Evolutionary conservation across 2,329 filamentous ascomycete species (phyloP).

Genomic region (Exophiala viscosa): DNA sequence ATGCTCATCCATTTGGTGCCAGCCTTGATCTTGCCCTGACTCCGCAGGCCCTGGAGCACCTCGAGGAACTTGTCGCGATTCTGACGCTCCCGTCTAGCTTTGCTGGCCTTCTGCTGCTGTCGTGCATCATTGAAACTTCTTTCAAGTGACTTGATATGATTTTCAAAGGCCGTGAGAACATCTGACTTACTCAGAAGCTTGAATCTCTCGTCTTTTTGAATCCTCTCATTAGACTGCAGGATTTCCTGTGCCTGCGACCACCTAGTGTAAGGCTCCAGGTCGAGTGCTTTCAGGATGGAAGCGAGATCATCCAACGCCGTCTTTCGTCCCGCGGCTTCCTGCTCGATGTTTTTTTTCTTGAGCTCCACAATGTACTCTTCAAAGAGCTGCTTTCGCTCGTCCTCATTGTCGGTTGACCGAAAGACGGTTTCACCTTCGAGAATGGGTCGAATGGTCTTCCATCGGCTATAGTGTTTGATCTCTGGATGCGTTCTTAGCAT

Average conservation of each 20-base stretch:
- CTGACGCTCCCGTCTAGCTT: conserved; percentile 77
- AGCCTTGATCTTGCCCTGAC: conserved; percentile 77
- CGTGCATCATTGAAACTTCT: conserved; percentile 85
- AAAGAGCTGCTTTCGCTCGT: conserved; percentile 83
- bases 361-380: conserved; percentile 87
- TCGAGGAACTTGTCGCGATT: conserved; percentile 75
- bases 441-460: conserved; percentile 92
- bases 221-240: conserved; percentile 72
- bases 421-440: conserved; percentile 96
- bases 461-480: conserved; percentile 93
- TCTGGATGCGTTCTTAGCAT: conserved; percentile 97
- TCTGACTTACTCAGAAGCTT: conserved; percentile 81
- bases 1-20: conserved; percentile 87
- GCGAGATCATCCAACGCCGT: conserved; percentile 80
- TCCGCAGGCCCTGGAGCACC: conserved; percentile 70
- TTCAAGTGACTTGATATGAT: conserved; percentile 89
- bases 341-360: conserved; percentile 73
- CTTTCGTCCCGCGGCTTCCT: conserved; percentile 68
- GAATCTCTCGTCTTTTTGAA: conserved; percentile 80
- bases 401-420: conserved; percentile 81
- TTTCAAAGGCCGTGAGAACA: conserved; percentile 87
- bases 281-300: conserved; percentile 70
- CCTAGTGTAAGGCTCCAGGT: conserved; percentile 87
- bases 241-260: conserved; percentile 87
- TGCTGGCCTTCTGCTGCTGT: conserved; percentile 80